These are phyloP conservation scores for Corynespora cassiicola DNA, from an alignment of 2,329 filamentous ascomycete species.

Conservation along the genomic window DNA sequence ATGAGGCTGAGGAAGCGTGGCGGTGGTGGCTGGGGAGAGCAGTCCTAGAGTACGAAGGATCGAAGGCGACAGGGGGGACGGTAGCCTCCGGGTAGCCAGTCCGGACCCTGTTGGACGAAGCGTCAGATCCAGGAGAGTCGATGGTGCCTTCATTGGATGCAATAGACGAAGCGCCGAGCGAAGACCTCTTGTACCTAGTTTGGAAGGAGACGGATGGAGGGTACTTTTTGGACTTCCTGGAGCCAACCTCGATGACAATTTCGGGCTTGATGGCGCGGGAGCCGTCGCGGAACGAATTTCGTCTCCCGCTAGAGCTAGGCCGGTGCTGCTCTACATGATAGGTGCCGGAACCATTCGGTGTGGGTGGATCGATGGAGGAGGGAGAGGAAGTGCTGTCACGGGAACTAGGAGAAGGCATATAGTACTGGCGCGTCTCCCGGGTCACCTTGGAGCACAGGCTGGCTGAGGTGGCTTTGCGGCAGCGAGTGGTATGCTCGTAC, in stretches of 20 bases:
- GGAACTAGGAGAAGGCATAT: conserved; percentile 11
- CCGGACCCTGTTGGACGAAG: conserved; percentile 34
- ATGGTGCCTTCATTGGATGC: conserved; percentile 29
- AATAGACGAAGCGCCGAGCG: conserved; percentile 24
- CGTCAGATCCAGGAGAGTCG: conserved; percentile 38
- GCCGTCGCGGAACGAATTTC: conserved; percentile 33
- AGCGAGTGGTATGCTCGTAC: conserved; percentile 31
- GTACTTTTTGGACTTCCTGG: conserved; percentile 28
- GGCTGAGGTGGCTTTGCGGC: conserved; percentile 25
- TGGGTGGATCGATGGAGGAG: conserved; percentile 35
- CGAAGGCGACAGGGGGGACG: conserved; percentile 22
- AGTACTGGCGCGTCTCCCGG: conserved; percentile 30
- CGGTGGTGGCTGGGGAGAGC: conserved; percentile 18
- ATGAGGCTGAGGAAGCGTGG: conserved; percentile 34
- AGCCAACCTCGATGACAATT: conserved; percentile 35
- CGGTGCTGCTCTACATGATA: conserved; percentile 31
- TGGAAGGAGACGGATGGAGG: conserved; percentile 20
- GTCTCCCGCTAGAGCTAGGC: conserved; percentile 27
- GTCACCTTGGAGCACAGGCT: conserved; percentile 32
- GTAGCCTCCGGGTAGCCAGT: conserved; percentile 41
- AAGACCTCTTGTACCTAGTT: conserved; percentile 32
- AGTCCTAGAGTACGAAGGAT: no score
- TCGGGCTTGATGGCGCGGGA: conserved; percentile 27
- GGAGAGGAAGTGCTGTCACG: conserved; percentile 38
- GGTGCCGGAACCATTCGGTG: conserved; percentile 29